Conservation (phyloP, 148 eudicot genomes). For the Cornus florida region DNA sequence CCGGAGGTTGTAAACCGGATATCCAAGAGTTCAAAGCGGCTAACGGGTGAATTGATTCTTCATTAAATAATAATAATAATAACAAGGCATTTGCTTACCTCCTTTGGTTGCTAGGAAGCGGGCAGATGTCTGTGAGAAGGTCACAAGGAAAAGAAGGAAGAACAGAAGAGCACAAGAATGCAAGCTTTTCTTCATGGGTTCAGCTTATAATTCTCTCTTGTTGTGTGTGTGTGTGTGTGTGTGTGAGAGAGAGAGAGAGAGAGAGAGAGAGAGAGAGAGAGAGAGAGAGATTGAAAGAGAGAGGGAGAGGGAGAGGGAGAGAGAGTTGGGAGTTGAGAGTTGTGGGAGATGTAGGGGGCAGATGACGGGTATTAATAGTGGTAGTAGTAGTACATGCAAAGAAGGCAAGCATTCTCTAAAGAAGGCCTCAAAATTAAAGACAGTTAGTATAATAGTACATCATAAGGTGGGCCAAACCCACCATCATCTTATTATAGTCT, state of each 20-base stretch:
- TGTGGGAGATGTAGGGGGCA: constrained; percentile 21
- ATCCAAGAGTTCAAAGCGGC: too few relatives aligned
- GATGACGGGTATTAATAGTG: constrained; percentile 13
- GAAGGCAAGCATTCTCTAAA: neutral
- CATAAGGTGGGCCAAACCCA: neutral
- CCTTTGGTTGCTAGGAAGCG: constrained; percentile 18
- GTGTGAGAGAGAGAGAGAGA: constrained; percentile 1
- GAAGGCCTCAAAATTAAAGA: neutral
- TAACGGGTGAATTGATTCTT: too few relatives aligned
- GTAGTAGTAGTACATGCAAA: constrained; percentile 5
- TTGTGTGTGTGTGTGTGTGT: neutral
- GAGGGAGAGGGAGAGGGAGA: neutral
- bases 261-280: neutral
- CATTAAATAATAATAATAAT: too few relatives aligned
- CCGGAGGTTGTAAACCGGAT: too few relatives aligned
- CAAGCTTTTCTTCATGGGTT: constrained; percentile 26
- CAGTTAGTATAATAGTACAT: neutral
- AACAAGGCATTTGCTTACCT: neutral
- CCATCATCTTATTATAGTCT: neutral
- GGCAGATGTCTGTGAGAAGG: constrained; percentile 15
- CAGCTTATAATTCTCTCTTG: neutral
- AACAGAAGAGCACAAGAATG: constrained; percentile 10
- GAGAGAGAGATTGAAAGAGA: neutral
- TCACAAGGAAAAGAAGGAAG: constrained; percentile 17
- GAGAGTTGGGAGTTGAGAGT: constrained; percentile 2